Conservation (phyloP, 2,329 filamentous ascomycete species). For the Akanthomyces muscarius region DNA sequence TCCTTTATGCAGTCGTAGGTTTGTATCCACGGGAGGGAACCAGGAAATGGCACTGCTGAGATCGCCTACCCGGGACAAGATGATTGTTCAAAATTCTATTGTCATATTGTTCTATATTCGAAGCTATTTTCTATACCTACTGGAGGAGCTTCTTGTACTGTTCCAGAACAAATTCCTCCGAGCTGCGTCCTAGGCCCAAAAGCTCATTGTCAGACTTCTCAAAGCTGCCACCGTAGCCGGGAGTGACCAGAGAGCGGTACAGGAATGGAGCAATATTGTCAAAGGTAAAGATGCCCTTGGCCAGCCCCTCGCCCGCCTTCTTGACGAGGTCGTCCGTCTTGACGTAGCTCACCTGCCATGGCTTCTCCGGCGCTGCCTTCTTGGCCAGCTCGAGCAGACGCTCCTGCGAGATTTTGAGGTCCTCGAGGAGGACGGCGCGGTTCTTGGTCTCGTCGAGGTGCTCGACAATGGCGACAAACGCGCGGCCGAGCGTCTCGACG, state of each 20-base stretch:
- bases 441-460: slow-evolving; percentile 46
- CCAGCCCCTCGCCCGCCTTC: slow-evolving; percentile 28
- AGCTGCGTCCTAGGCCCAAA: slow-evolving; percentile 40
- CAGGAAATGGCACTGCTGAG: no score
- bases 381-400: slow-evolving; percentile 38
- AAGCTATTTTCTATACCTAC: neutral
- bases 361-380: slow-evolving; percentile 10
- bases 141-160: slow-evolving; percentile 22
- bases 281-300: slow-evolving; percentile 27
- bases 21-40: neutral
- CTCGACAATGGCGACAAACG: slow-evolving; percentile 43
- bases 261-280: slow-evolving; percentile 33
- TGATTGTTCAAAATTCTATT: neutral
- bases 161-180: slow-evolving; percentile 37
- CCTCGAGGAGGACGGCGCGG: slow-evolving; percentile 48
- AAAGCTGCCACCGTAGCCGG: slow-evolving; percentile 31
- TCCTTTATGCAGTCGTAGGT: neutral
- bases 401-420: slow-evolving; percentile 45
- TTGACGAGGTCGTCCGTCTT: slow-evolving; percentile 28
- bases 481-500: slow-evolving; percentile 40
- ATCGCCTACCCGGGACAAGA: neutral
- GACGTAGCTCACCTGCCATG: slow-evolving; percentile 29
- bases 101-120: neutral
- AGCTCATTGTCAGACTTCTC: slow-evolving; percentile 40
- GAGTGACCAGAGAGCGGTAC: slow-evolving; percentile 29